Conservation (phyloP, 768 basidiomycete genomes). For the Coprinellus aureogranulatus region DNA sequence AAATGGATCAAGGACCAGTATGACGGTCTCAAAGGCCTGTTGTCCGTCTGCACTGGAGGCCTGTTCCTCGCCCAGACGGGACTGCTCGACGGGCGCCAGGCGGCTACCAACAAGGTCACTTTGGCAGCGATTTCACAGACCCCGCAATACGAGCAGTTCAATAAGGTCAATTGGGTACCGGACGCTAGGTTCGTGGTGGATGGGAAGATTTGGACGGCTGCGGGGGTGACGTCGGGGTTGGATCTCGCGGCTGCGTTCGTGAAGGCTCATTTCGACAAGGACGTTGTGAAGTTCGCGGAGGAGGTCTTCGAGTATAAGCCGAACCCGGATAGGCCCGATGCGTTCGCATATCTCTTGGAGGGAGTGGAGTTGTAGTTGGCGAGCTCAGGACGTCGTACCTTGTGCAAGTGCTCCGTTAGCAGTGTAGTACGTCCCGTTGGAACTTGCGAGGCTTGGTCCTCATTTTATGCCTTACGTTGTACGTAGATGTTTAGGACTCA, state of each 20-base stretch:
- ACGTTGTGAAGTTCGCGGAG: conserved; percentile 15
- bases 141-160: conserved; percentile 9
- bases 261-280: conserved; percentile 18
- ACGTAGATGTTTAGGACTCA: no score
- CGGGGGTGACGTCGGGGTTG: conserved; percentile 24
- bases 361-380: conserved; percentile 17
- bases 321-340: conserved; percentile 21
- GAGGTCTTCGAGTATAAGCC: conserved; percentile 19
- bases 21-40: conserved; percentile 9
- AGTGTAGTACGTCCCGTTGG: no score
- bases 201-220: conserved; percentile 27
- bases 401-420: no score
- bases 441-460: no score
- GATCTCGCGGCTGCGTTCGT: conserved; percentile 26
- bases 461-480: no score
- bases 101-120: conserved; percentile 19
- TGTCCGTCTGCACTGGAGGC: conserved; percentile 22
- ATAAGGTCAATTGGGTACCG: conserved; percentile 26
- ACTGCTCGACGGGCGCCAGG: conserved; percentile 20
- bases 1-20: conserved; percentile 15
- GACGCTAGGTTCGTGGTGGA: conserved; percentile 24
- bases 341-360: conserved; percentile 18
- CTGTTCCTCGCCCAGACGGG: conserved; percentile 19
- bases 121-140: background rate
- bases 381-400: no score